Evolutionary conservation across 78 protist species (phyloP), one percentile per base, ranked within the genome.

Genomic region (Trichosphaerium sp.): DNA sequence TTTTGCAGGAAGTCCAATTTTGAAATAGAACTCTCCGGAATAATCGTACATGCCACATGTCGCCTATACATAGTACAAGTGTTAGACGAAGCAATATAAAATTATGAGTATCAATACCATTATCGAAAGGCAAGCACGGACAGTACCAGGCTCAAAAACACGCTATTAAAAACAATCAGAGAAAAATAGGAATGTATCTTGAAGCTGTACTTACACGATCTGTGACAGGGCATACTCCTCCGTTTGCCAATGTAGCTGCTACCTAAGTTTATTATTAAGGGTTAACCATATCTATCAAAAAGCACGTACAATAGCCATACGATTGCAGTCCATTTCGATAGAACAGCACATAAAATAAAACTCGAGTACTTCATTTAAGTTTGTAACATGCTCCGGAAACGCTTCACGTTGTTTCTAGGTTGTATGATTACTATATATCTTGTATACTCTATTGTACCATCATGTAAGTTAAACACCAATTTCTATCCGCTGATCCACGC

Each of bases 41-140:
- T 39, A 75, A 40, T 85, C 91, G 39, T 82, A 82, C 86, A 82
- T 71, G 31, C 91, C 91, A 7, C 80, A 75, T 31, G 67, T n/a
- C 29, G 1, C 21, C 76, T n/a, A n/a, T n/a, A n/a, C n/a, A n/a
- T n/a, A n/a, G n/a, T n/a, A n/a, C n/a, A n/a, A n/a, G n/a, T n/a
- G n/a, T n/a, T n/a, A n/a, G n/a, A n/a, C n/a, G n/a, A n/a, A n/a
- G n/a, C n/a, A n/a, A n/a, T n/a, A n/a, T n/a, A n/a, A n/a, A n/a
- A n/a, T n/a, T n/a, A n/a, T n/a, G n/a, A n/a, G n/a, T n/a, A n/a
- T n/a, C n/a, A n/a, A n/a, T n/a, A n/a, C n/a, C n/a, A n/a, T n/a
- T n/a, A n/a, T n/a, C n/a, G n/a, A n/a, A n/a, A 78, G 72, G 18
- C 49, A 2, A 51, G 31, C 0, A 10, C 34, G 2, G 23, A 71